phyloP scores from a whole-genome alignment of 78 protist species.

The Parvularia atlantis region DNA sequence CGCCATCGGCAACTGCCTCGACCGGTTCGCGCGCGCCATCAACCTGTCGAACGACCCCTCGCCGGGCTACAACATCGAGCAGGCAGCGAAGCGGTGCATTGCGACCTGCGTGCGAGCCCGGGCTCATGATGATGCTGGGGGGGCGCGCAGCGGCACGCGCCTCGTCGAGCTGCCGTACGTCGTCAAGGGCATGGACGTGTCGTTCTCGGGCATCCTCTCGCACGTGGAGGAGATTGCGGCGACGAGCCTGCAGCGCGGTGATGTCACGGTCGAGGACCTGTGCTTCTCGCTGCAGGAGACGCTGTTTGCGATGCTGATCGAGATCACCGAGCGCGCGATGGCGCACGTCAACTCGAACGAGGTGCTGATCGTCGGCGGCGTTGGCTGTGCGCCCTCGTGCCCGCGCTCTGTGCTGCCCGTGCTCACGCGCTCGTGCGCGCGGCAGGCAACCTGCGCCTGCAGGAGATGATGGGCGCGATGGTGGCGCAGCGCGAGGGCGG shows the following conservation, averaged over 20 bases:
- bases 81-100: conserved; percentile 60
- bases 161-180: conserved; percentile 84
- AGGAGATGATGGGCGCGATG: conserved; percentile 92
- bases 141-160: conserved; percentile 28
- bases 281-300: conserved; percentile 91
- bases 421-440: too few relatives aligned
- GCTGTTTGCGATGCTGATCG: conserved; percentile 95
- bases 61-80: conserved; percentile 98
- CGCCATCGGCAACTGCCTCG: conserved; percentile 95
- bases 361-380: conserved; percentile 98
- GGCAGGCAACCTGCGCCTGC: conserved; percentile 60
- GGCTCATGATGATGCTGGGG: neutral
- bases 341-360: conserved; percentile 82
- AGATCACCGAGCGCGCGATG: conserved; percentile 96
- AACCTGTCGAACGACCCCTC: conserved; percentile 93
- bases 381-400: conserved; percentile 71
- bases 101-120: neutral
- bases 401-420: too few relatives aligned
- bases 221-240: conserved; percentile 37
- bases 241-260: neutral
- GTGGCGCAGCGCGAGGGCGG: conserved; percentile 86
- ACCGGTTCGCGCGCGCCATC: conserved; percentile 68
- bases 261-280: conserved; percentile 58
- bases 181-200: conserved; percentile 93
- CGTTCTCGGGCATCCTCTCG: conserved; percentile 84